Conservation (phyloP, 257 asterid genomes). For the Marsdenia floribunda region DNA sequence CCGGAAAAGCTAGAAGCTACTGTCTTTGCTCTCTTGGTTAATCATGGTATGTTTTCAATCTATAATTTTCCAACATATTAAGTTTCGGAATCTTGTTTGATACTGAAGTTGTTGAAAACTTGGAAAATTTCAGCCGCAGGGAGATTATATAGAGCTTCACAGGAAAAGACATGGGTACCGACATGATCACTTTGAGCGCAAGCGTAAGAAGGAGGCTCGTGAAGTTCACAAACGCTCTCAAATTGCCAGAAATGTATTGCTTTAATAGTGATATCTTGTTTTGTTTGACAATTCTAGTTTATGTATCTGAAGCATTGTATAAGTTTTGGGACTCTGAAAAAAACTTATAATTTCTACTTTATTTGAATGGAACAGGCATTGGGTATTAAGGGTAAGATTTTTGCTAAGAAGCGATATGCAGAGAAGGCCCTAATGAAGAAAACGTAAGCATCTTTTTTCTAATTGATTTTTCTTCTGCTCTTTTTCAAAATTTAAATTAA, state of each 20-base stretch:
- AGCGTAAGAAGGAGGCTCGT: constrained; percentile 96
- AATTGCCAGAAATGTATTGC: constrained; percentile 57
- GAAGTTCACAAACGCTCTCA: constrained; percentile 86
- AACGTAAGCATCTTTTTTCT: constrained; percentile 46
- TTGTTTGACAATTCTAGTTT: neutral
- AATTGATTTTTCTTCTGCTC: neutral
- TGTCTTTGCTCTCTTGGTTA: neutral
- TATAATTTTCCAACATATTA: neutral
- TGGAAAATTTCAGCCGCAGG: constrained; percentile 70
- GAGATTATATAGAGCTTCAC: constrained; percentile 87
- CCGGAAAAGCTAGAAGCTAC: neutral
- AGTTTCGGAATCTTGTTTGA: neutral
- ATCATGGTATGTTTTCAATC: neutral
- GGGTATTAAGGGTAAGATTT: constrained; percentile 93
- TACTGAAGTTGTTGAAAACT: neutral
- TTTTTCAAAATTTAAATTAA: neutral
- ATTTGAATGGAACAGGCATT: constrained; percentile 43
- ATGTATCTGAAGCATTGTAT: neutral
- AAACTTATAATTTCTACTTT: neutral
- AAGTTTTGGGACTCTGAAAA: too few relatives aligned
- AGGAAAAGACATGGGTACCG: constrained; percentile 88
- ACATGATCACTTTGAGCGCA: constrained; percentile 84
- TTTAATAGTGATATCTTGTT: neutral
- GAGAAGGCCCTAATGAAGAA: constrained; percentile 93
- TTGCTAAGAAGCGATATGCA: constrained; percentile 80